Percentiles rank a stretch among this genome's conserved stretches.
Conservation (phyloP, 495 filamentous ascomycete genomes). For the Penicillium roqueforti region DNA sequence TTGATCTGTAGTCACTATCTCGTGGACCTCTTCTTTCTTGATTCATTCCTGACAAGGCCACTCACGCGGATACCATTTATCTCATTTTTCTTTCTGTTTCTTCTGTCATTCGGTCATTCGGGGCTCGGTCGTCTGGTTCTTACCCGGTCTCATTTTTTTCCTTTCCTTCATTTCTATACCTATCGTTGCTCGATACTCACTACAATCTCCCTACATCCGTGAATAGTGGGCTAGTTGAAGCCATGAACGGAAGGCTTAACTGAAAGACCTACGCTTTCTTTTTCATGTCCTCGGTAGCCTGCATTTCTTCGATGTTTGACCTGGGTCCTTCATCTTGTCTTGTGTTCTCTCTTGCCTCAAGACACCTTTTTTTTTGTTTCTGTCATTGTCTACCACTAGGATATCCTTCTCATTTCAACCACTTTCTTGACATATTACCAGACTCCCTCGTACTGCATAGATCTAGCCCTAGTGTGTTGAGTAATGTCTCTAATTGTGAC, state of each 20-base stretch:
- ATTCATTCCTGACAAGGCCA: slow-evolving; percentile 10
- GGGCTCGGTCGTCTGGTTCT: slow-evolving; percentile 8
- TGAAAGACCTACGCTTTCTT: background rate
- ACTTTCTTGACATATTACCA: slow-evolving; percentile 4
- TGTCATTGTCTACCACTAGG: slow-evolving; percentile 18
- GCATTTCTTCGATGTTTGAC: background rate
- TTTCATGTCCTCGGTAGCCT: background rate
- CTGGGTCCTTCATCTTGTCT: slow-evolving; percentile 5
- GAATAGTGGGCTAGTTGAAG: background rate
- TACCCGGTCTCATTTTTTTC: slow-evolving; percentile 9
- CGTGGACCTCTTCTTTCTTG: slow-evolving; percentile 12
- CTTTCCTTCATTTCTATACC: slow-evolving; percentile 1
- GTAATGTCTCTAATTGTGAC: background rate
- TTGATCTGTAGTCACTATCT: slow-evolving; percentile 65
- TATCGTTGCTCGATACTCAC: slow-evolving; percentile 1
- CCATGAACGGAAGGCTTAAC: background rate
- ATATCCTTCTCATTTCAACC: slow-evolving; percentile 30
- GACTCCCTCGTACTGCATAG: background rate
- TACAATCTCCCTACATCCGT: background rate
- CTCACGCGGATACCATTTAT: slow-evolving; percentile 20
- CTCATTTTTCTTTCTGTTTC: slow-evolving; percentile 19
- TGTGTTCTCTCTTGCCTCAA: slow-evolving; percentile 2
- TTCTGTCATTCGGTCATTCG: slow-evolving; percentile 1
- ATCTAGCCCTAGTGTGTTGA: background rate
- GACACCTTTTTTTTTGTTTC: slow-evolving; percentile 23